Conservation (phyloP, 305 asterid species). For the Fraxinus sp. region DNA sequence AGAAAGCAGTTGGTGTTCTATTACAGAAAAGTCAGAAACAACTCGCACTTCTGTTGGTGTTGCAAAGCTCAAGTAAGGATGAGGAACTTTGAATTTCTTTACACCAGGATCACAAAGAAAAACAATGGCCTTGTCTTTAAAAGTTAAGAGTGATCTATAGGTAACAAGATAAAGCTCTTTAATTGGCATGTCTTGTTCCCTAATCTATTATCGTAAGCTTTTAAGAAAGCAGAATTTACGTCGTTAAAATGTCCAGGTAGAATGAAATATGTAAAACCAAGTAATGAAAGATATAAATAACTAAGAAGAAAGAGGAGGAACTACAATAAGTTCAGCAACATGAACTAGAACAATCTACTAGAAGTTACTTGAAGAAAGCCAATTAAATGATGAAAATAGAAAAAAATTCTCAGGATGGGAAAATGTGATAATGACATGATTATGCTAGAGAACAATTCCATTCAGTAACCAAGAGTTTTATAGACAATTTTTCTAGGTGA, state of each 20-base stretch:
- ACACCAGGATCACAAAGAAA: background rate
- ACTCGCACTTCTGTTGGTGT: background rate
- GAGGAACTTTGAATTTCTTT: background rate
- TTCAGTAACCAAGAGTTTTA: background rate
- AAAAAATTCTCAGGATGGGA: conserved; percentile 3
- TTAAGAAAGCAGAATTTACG: background rate
- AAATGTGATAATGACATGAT: background rate
- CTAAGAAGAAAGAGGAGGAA: conserved; percentile 10
- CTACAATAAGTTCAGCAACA: conserved; percentile 9
- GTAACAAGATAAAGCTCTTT: background rate
- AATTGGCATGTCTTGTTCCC: background rate
- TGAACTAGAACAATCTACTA: background rate
- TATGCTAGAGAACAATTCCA: background rate
- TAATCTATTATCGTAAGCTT: background rate
- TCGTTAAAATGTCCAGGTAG: background rate
- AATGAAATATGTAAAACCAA: background rate
- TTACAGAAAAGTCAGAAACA: background rate
- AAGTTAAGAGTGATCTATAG: background rate
- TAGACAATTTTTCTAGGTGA: background rate
- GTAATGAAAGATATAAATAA: background rate
- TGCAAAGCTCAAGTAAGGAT: conserved; percentile 16
- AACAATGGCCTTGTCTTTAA: background rate
- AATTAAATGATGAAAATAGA: background rate
- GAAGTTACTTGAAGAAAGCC: background rate
- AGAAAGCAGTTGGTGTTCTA: background rate